phyloP scores from a whole-genome alignment of 129 eudicot genomes.

The Sambucus nigra region DNA sequence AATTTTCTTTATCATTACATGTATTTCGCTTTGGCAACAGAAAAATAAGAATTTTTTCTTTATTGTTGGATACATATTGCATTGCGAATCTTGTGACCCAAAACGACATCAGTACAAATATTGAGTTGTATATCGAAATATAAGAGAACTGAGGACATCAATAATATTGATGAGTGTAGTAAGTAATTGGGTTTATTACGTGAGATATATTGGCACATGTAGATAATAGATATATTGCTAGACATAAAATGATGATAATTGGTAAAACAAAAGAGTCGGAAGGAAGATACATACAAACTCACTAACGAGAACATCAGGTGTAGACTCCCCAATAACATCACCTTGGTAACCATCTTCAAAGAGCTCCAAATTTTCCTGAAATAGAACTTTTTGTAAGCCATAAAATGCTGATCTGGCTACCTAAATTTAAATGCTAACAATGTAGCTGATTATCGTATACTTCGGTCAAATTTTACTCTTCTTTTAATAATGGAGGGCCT shows the following conservation, averaged over 20 bases:
- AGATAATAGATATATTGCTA: neutral
- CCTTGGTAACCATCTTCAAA: constrained; percentile 75
- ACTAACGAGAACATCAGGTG: constrained; percentile 92
- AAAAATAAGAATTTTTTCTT: too few species aligned
- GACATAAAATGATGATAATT: neutral
- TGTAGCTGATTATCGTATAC: too few species aligned
- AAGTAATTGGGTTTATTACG: too few species aligned
- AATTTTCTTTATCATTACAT: too few species aligned
- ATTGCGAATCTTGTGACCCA: too few species aligned
- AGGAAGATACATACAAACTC: constrained; percentile 74
- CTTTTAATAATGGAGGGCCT: too few species aligned
- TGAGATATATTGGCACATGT: neutral
- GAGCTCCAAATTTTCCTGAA: constrained; percentile 68
- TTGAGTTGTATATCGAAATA: too few species aligned
- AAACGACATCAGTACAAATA: too few species aligned
- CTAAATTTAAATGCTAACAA: too few species aligned
- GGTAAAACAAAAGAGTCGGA: neutral
- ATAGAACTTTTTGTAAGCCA: neutral
- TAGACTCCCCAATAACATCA: constrained; percentile 91
- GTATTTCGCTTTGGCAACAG: too few species aligned
- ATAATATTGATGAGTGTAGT: neutral
- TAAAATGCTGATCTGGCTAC: neutral
- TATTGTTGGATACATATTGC: too few species aligned
- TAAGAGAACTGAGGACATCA: neutral
- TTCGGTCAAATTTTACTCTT: too few species aligned